Conservation (phyloP, 192 early-diverging fungal genomes). For the Backusella psychrophila region DNA sequence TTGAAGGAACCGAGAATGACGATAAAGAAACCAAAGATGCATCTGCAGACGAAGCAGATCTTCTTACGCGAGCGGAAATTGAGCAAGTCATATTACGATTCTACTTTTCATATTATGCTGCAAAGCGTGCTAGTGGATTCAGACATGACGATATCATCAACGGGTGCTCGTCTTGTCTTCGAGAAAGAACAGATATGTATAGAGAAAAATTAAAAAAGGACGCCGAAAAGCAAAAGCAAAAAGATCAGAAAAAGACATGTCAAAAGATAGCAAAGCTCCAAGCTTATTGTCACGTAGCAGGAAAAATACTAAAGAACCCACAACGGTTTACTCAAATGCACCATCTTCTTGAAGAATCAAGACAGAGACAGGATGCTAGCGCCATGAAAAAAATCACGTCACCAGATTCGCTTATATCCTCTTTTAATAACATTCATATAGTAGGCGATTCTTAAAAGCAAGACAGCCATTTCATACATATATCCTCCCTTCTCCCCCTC, state of each 20-base stretch:
- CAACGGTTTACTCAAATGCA: background rate
- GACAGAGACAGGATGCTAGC: background rate
- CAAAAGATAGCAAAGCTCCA: background rate
- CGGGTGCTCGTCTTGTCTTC: background rate
- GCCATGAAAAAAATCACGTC: background rate
- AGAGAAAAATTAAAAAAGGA: background rate
- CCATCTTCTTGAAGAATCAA: background rate
- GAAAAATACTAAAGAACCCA: background rate
- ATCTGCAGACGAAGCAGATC: background rate
- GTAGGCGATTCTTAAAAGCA: background rate
- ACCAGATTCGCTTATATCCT: background rate
- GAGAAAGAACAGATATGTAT: background rate
- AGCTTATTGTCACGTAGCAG: background rate
- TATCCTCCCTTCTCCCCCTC: background rate
- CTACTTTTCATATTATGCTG: background rate
- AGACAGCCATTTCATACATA: background rate
- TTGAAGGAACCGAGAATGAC: background rate
- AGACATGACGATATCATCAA: background rate
- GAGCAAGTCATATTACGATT: background rate
- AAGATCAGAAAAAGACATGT: background rate
- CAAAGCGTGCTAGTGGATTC: background rate
- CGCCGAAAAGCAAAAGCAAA: background rate
- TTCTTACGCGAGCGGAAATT: background rate
- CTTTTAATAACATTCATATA: background rate
- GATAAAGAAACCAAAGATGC: background rate